A percentile compares a stretch with the other conserved stretches of the same genome.
These are phyloP conservation scores for Rhizomucor pusillus DNA, from an alignment of 371 early-diverging fungal species.

Conservation along the genomic window DNA sequence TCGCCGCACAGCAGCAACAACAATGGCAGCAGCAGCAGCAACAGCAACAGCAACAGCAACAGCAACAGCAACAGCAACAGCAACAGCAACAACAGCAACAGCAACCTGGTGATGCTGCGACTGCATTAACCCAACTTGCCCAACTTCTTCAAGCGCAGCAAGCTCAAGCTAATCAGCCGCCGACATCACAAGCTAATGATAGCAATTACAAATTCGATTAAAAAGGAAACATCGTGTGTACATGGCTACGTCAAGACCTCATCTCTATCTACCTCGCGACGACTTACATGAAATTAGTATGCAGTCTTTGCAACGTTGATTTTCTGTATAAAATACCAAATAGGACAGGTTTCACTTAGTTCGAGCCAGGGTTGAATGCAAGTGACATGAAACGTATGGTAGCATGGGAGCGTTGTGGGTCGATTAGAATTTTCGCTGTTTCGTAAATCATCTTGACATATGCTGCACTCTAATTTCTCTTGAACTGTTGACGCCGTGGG, in stretches of 20 bases:
- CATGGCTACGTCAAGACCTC: no score
- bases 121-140: slow-evolving; percentile 17
- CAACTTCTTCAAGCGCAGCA: slow-evolving; percentile 23
- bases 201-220: no score
- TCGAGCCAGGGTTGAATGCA: neutral
- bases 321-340: neutral
- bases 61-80: slow-evolving; percentile 9
- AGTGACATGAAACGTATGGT: neutral
- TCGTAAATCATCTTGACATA: neutral
- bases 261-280: no score
- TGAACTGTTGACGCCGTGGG: no score
- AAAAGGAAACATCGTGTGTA: no score
- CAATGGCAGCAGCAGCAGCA: slow-evolving; percentile 10
- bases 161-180: slow-evolving; percentile 11
- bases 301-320: no score
- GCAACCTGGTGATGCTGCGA: slow-evolving; percentile 5
- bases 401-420: neutral
- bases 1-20: slow-evolving; percentile 15
- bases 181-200: no score
- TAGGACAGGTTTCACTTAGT: neutral
- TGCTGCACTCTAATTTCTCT: neutral
- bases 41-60: slow-evolving; percentile 4
- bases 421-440: no score
- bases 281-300: no score
- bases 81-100: slow-evolving; percentile 1